These are phyloP conservation scores for Aspergillus hiratsukae DNA, from an alignment of 2,329 filamentous ascomycete genomes.

Conservation along the genomic window DNA sequence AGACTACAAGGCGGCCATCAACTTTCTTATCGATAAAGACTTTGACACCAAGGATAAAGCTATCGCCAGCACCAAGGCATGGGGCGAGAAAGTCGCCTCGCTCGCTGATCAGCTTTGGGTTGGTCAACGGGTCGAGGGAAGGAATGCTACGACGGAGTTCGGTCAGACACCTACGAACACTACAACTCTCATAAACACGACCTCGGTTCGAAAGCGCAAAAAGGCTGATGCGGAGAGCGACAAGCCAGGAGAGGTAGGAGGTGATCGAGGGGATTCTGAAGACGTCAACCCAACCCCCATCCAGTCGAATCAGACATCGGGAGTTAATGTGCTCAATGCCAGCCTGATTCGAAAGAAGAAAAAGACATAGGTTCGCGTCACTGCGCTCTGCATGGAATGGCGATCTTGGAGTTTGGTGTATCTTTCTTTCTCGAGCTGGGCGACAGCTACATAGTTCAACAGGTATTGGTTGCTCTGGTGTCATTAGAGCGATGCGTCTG, in stretches of 20 bases:
- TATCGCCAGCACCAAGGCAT: constrained; percentile 37
- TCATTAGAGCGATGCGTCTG: not conserved
- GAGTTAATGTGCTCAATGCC: constrained; percentile 37
- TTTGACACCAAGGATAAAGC: constrained; percentile 38
- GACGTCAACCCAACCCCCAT: constrained; percentile 3
- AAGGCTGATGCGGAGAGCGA: constrained; percentile 18
- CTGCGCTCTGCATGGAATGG: constrained; percentile 2
- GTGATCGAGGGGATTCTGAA: constrained; percentile 4
- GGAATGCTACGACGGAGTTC: constrained; percentile 13
- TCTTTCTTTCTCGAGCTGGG: not conserved
- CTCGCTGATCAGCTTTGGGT: constrained; percentile 34
- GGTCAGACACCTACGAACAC: constrained; percentile 7
- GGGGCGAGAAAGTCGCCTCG: constrained; percentile 39
- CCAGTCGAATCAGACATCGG: constrained; percentile 8
- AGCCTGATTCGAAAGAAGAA: constrained; percentile 40
- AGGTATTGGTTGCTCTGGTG: not conserved
- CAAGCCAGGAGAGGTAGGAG: constrained; percentile 4
- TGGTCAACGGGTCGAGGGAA: constrained; percentile 34
- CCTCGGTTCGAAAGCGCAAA: constrained; percentile 38
- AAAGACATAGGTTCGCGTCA: constrained; percentile 25
- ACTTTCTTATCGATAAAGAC: constrained; percentile 40
- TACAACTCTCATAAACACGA: constrained; percentile 25
- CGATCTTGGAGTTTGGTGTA: not conserved
- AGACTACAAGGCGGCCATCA: constrained; percentile 38
- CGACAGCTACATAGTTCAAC: not conserved